These are phyloP conservation scores for Mycena vulgaris DNA, from an alignment of 768 basidiomycete species.

Conservation along the genomic window DNA sequence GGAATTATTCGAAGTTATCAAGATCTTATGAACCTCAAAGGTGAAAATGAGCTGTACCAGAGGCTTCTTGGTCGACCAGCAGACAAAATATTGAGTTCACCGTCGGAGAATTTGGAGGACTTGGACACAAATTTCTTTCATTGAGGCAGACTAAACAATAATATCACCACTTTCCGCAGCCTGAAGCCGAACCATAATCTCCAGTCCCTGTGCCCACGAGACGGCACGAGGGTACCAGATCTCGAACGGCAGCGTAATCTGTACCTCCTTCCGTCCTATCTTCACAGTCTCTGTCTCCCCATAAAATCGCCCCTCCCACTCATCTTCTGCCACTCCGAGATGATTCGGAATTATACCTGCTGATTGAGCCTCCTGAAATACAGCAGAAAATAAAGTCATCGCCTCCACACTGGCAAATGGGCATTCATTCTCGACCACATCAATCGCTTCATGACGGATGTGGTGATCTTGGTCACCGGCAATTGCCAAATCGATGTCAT, in stretches of 20 bases:
- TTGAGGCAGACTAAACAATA: neutral
- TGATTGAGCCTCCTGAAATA: neutral
- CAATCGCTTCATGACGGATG: conserved; percentile 16
- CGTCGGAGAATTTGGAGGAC: too few species aligned
- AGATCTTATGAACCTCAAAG: too few species aligned
- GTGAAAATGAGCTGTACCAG: too few species aligned
- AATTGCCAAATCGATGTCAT: conserved; percentile 14
- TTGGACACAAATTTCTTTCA: too few species aligned
- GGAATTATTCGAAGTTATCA: too few species aligned
- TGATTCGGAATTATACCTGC: neutral
- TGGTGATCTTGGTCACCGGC: conserved; percentile 11
- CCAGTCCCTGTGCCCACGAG: conserved; percentile 17
- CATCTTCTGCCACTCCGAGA: conserved; percentile 6
- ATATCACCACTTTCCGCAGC: neutral
- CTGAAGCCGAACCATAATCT: conserved; percentile 11
- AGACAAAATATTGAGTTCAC: too few species aligned
- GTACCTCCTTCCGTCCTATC: neutral
- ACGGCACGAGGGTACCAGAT: conserved; percentile 17
- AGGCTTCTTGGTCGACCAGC: too few species aligned
- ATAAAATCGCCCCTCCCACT: conserved; percentile 12
- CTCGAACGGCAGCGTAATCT: neutral
- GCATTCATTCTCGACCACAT: neutral
- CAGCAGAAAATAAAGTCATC: neutral
- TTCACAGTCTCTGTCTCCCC: conserved; percentile 9
- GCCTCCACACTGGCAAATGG: neutral